Base-by-base conservation (phyloP, 345 rosid genomes). In the Citrus trifoliata region DNA sequence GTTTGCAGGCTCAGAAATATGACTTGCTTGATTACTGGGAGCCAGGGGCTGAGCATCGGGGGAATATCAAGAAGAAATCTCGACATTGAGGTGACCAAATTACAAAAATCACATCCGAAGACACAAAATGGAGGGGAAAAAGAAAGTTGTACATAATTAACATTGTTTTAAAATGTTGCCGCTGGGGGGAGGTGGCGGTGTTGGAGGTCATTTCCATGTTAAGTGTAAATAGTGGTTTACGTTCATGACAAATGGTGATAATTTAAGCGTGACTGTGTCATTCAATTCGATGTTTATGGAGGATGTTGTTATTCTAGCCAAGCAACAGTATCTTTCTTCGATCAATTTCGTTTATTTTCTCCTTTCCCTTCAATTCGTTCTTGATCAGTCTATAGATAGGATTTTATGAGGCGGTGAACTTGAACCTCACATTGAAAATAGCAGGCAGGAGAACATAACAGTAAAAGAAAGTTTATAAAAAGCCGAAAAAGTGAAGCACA, bases 21-120 rank as follows among this genome's bases (percentile, higher is more conserved):
- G 91, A 88, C 73, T 74, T 82, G 75, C 80, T 84, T 73, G 92
- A 88, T 71, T 85, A 82, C 78, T 93, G 93, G 88, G 89, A 88
- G 61, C 85, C 80, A 38, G 81, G 83, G 80, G 73, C 42, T 22
- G 22, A 65, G 25, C 40, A 30, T 14, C 18, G 68, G 7, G 67
- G n/a, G 22, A 16, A 21, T 3, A 64, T 30, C 38, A 32, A 30
- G 68, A 64, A 64, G 35, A 32, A 64, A 64, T 64, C 68, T 64
- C 33, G 3, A 16, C 8, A 33, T 33, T 32, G 46, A 6, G 69
- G 27, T 22, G 22, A n/a, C 24, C 5, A 18, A 32, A 65, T 30
- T 63, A 30, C 35, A 30, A 63, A 4, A 5, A 27, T 33, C 19
- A 63, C 9, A 65, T 32, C 21, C 0, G 24, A 33, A 32, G 40